Base-by-base conservation (phyloP, 2,329 filamentous ascomycete genomes). In the Epichloe scottii region DNA sequence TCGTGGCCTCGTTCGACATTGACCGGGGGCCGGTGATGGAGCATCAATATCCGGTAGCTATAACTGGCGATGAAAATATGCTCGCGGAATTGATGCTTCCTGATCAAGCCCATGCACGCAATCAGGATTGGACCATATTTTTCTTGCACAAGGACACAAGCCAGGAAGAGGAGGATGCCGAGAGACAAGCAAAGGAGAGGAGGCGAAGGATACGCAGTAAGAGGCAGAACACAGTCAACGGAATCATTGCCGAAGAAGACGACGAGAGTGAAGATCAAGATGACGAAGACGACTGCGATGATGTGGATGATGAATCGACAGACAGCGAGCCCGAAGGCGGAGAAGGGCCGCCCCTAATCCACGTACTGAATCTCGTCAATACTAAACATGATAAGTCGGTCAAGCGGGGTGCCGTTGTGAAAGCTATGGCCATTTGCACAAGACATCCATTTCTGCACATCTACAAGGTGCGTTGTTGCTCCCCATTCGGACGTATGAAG, bases 81-180 rank as follows among this genome's bases (percentile, higher is more conserved):
- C 71, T 98, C 63, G 93, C 93, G 6, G 93, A 98, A 72, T 79
- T 98, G 62, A 98, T 98, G 93, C 73, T 98, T 65, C 93, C 93
- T 0, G 93, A 98, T 68, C 91, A 97, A 68, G 89, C 91, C 21
- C 93, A 98, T 69, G 82, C 93, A 54, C 81, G 93, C 39, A 91
- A 87, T 62, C 90, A 97, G 69, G 93, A 98, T 66, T 98, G 93
- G 93, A 98, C 93, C 41, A 95, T 97, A 51, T 98, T 98, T 72
- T 98, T 98, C 65, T 67, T 98, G 51, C 93, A 98, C 71, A 97
- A 97, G 66, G 93, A 98, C 66, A 87, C 84, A 3, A 90, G 82
- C 54, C 82, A 85, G 48, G 84, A 87, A 53, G 87, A 91, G 52
- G 90, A 95, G 54, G 86, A 89, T 33, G 79, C 82, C 51, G 85